A percentile compares a stretch with the other conserved stretches of the same genome.
phyloP scores from a whole-genome alignment of 129 eudicot species.

The Scalesia atractyloides region DNA sequence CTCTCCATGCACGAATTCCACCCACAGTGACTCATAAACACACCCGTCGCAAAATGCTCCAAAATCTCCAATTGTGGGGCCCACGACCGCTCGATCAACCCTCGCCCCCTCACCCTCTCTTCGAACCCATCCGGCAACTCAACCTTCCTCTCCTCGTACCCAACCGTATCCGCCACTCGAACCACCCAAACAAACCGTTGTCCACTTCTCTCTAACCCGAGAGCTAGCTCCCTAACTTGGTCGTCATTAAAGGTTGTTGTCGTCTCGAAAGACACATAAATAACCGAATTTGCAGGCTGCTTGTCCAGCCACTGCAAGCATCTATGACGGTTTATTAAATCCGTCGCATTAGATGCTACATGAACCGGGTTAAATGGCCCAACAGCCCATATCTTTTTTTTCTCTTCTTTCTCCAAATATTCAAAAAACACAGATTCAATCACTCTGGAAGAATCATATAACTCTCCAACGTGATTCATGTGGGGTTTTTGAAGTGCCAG shows the following conservation, averaged over 20 bases:
- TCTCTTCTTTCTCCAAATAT: not conserved
- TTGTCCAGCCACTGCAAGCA: slow-evolving; percentile 15
- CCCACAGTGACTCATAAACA: slow-evolving; percentile 16
- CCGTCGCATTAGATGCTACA: not conserved
- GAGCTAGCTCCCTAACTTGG: not conserved
- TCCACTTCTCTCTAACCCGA: slow-evolving; percentile 11
- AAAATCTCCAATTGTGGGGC: slow-evolving; percentile 13
- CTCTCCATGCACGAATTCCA: slow-evolving; percentile 22
- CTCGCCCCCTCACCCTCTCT: not conserved
- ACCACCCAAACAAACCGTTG: slow-evolving; percentile 16
- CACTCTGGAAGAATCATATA: not conserved
- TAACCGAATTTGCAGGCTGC: not conserved
- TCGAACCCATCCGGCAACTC: slow-evolving; percentile 6
- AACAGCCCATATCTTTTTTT: slow-evolving; percentile 21
- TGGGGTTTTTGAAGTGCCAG: not conserved
- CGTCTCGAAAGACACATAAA: slow-evolving; percentile 20
- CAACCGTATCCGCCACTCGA: not conserved
- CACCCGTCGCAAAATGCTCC: slow-evolving; percentile 16
- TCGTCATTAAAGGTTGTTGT: slow-evolving; percentile 6
- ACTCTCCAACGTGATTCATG: not conserved
- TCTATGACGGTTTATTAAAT: not conserved
- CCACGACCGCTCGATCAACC: slow-evolving; percentile 5
- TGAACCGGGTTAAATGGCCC: slow-evolving; percentile 21
- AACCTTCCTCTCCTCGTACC: not conserved
- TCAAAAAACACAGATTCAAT: not conserved